Base-by-base conservation (phyloP, 768 basidiomycete species). In the Panaeolus papilionaceus region DNA sequence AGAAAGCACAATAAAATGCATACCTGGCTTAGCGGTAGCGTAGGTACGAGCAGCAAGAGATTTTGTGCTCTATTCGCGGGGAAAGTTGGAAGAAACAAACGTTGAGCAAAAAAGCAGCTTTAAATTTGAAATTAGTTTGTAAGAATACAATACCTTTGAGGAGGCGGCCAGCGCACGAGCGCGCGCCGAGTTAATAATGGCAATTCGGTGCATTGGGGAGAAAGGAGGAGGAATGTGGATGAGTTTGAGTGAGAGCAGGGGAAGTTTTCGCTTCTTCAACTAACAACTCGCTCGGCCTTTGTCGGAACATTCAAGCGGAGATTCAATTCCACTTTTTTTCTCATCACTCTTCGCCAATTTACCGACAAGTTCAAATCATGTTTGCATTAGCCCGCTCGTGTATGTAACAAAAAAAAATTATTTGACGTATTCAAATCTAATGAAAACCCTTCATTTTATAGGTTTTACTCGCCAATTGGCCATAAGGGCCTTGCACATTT, bases 11-110 rank as follows among this genome's bases (percentile, higher is more conserved):
- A 62, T 71, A 69, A 64, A 66, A 63, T 40, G 79, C 93, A 72
- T 72, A 98, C 96, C 93, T 82, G 98, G 91, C 85, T 99, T 99
- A 75, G 96, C 96, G 74, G 97, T 96, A 74, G 98, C 98, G 86
- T 99, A 99, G 70, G 92, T 85, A 78, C 97, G 94, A 77, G 89
- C 80, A 67, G 85, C 80, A 74, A 86, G 74, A 75, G 85, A 83
- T 68, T 83, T 82, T 76, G 84, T 79, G 79, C 78, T 78, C 83
- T 84, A 70, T 64, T 61, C 26, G 54, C 54, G 63, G 58, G 65
- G 54, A 74, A 71, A 71, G 63, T 66, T 72, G 74, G 76, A 76
- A 68, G 61, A 61, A 66, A 26, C 38, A 54, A 58, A 54, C 47
- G 14, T 12, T 61, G 18, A 61, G 40, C 45, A 64, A 37, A 51